These are phyloP conservation scores for Zychaea mexicana DNA, from an alignment of 371 early-diverging fungal species.

Conservation along the genomic window DNA sequence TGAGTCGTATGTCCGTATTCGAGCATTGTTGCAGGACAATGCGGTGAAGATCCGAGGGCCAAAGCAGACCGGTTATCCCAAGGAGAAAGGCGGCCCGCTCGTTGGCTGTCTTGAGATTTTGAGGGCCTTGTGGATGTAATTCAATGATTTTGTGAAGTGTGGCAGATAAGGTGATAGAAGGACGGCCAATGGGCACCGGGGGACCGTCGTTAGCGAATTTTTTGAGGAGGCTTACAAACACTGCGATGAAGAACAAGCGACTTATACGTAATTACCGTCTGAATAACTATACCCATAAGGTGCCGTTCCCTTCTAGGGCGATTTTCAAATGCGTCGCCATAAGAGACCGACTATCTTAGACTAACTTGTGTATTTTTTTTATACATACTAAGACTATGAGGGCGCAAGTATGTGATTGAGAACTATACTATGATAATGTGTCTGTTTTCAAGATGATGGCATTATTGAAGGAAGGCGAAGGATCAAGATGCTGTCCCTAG, in stretches of 20 bases:
- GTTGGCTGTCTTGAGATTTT: neutral
- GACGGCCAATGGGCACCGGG: neutral
- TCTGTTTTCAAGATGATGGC: neutral
- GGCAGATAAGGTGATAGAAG: neutral
- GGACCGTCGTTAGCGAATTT: neutral
- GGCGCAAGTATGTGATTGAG: neutral
- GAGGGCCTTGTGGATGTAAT: neutral
- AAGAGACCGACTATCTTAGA: neutral
- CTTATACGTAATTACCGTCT: neutral
- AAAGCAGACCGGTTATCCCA: neutral
- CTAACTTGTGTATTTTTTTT: neutral
- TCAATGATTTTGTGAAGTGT: neutral
- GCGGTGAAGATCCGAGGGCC: slow-evolving; percentile 8
- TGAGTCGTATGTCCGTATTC: neutral
- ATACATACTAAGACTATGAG: neutral
- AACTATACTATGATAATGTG: neutral
- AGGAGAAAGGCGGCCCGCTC: slow-evolving; percentile 3
- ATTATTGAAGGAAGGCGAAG: neutral
- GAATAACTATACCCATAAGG: neutral
- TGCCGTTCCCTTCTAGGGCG: neutral
- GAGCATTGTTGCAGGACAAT: neutral
- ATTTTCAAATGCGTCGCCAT: neutral
- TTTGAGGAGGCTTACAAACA: neutral
- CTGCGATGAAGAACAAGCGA: neutral
- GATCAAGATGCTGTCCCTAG: neutral